These are phyloP conservation scores for Larix kaempferi DNA, from an alignment of 75 land plant genomes.

Conservation along the genomic window DNA sequence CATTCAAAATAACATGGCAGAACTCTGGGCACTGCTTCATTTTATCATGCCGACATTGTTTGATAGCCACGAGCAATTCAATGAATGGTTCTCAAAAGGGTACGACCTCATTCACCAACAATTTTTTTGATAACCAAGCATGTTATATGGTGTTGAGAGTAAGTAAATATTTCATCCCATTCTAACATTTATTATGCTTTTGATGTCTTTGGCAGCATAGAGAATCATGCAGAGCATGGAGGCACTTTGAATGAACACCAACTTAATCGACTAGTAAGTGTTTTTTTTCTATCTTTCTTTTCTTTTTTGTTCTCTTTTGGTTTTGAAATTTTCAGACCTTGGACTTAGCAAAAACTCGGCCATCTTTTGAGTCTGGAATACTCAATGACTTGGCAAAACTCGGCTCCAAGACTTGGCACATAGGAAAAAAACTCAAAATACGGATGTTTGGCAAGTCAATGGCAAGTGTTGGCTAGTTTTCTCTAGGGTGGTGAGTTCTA, in stretches of 20 bases:
- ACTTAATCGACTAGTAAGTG: constrained; percentile 81
- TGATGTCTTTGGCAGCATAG: constrained; percentile 53
- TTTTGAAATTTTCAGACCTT: neutral
- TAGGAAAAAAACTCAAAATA: constrained; percentile 3
- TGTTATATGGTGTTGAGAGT: neutral
- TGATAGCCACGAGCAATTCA: constrained; percentile 99
- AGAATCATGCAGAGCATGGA: constrained; percentile 98
- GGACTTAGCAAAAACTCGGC: neutral
- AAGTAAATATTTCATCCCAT: neutral
- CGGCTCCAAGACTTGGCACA: no score
- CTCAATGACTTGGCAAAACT: no score
- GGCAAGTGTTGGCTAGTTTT: no score
- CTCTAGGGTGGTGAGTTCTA: no score
- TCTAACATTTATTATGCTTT: neutral
- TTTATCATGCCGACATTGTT: constrained; percentile 99
- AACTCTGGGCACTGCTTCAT: constrained; percentile 96
- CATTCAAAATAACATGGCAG: constrained; percentile 99
- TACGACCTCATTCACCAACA: constrained; percentile 18
- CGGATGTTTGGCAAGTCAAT: neutral
- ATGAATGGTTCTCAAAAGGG: constrained; percentile 99
- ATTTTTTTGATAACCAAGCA: neutral
- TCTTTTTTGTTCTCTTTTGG: neutral
- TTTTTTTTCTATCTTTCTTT: neutral
- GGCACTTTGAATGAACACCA: constrained; percentile 98
- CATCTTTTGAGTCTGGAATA: no score